Percentiles rank a stretch among this genome's conserved stretches.
These are phyloP conservation scores for Sarocladium strictum DNA, from an alignment of 2,329 filamentous ascomycete genomes.

Conservation along the genomic window DNA sequence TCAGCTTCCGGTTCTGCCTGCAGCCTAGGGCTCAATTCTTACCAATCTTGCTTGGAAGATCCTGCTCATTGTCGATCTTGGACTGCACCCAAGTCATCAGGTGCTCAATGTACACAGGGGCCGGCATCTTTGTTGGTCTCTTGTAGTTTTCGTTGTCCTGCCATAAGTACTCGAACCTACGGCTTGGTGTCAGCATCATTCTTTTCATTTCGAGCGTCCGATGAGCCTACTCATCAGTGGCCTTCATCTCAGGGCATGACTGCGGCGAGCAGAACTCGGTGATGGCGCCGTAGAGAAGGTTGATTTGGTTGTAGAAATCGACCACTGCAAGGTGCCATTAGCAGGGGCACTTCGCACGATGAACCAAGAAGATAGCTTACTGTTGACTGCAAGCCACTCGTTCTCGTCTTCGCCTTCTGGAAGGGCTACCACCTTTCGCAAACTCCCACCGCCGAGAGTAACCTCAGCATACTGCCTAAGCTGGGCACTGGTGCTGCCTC, in stretches of 20 bases:
- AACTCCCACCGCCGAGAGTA: constrained; percentile 86
- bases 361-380: constrained; percentile 41
- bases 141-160: constrained; percentile 93
- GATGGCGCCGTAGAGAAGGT: constrained; percentile 95
- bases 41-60: constrained; percentile 93
- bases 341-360: neutral
- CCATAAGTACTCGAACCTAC: constrained; percentile 96
- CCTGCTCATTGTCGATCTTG: constrained; percentile 90
- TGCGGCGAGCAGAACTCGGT: constrained; percentile 98
- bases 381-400: constrained; percentile 97
- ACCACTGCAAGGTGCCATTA: constrained; percentile 59
- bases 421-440: constrained; percentile 93
- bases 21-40: constrained; percentile 16
- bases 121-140: constrained; percentile 95
- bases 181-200: constrained; percentile 13
- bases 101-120: constrained; percentile 95
- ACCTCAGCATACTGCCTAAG: constrained; percentile 97
- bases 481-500: constrained; percentile 82
- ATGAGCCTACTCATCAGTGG: constrained; percentile 81
- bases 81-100: constrained; percentile 95
- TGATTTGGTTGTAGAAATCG: constrained; percentile 99
- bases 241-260: constrained; percentile 98
- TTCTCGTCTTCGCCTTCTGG: constrained; percentile 97
- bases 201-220: neutral
- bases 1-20: neutral